These are phyloP conservation scores for Recurvomyces mirabilis DNA, from an alignment of 495 filamentous ascomycete species.

Conservation along the genomic window DNA sequence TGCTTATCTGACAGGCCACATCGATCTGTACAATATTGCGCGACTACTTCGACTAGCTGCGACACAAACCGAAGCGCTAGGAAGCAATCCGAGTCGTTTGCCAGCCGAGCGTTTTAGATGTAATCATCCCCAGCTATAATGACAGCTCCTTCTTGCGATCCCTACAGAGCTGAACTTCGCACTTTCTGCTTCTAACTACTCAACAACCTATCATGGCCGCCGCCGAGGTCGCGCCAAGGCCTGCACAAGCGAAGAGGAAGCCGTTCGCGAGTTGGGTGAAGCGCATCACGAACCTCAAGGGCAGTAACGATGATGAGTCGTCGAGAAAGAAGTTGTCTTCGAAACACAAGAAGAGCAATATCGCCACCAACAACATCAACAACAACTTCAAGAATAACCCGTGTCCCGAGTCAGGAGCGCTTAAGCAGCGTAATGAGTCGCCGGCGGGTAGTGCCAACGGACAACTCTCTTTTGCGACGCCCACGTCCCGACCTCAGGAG, in stretches of 20 bases:
- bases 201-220: constrained; percentile 19
- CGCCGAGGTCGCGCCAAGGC: constrained; percentile 12
- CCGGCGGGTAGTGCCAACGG: constrained; percentile 39
- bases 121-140: too few relatives aligned
- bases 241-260: constrained; percentile 52
- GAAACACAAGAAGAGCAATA: constrained; percentile 45
- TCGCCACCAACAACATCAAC: constrained; percentile 33
- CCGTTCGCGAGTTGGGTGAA: constrained; percentile 93
- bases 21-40: too few relatives aligned
- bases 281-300: constrained; percentile 70
- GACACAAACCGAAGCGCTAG: too few relatives aligned
- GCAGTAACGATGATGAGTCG: constrained; percentile 11
- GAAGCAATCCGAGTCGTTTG: too few relatives aligned
- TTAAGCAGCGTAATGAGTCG: constrained; percentile 29
- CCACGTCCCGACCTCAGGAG: neutral
- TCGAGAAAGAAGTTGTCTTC: constrained; percentile 38
- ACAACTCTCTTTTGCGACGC: constrained; percentile 38
- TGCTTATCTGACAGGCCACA: too few relatives aligned
- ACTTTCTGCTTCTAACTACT: too few relatives aligned
- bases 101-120: too few relatives aligned
- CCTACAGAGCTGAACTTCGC: too few relatives aligned
- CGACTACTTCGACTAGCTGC: too few relatives aligned
- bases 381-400: constrained; percentile 65
- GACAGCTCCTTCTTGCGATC: too few relatives aligned
- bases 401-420: constrained; percentile 57